phyloP scores from a whole-genome alignment of 2,329 filamentous ascomycete species.

The Pseudovirgaria hyperparasitica region DNA sequence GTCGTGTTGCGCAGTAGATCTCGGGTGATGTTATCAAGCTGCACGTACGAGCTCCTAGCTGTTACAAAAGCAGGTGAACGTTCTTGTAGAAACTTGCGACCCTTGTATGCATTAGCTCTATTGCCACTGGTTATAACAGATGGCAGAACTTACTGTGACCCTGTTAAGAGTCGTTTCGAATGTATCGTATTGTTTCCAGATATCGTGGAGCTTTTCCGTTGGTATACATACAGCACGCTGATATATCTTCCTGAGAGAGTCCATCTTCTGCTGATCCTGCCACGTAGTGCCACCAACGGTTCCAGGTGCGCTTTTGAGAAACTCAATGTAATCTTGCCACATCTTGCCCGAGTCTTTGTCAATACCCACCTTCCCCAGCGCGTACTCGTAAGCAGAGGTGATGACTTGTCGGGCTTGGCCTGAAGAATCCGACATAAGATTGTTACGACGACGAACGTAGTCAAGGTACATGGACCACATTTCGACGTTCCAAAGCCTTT shows the following conservation, averaged over 20 bases:
- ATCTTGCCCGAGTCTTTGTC: conserved; percentile 82
- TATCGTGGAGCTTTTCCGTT: conserved; percentile 63
- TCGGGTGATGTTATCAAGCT: conserved; percentile 77
- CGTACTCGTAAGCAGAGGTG: conserved; percentile 81
- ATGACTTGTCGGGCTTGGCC: conserved; percentile 69
- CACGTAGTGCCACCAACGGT: conserved; percentile 73
- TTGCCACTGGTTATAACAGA: not conserved
- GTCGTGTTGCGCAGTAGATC: conserved; percentile 65
- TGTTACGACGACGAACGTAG: conserved; percentile 85
- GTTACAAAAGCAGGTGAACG: conserved; percentile 92
- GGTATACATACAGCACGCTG: conserved; percentile 82
- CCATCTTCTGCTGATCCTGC: conserved; percentile 99
- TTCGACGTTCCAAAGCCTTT: conserved; percentile 67
- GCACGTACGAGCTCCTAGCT: conserved; percentile 77
- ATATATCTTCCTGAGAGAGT: conserved; percentile 80
- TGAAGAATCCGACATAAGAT: conserved; percentile 65
- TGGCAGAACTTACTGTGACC: conserved; percentile 52
- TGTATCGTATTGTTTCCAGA: conserved; percentile 97
- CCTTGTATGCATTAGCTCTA: conserved; percentile 39
- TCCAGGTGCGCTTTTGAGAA: conserved; percentile 79
- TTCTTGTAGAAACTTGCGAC: conserved; percentile 88
- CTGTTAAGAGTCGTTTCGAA: conserved; percentile 95
- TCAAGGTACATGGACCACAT: conserved; percentile 92
- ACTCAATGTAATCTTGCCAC: conserved; percentile 92
- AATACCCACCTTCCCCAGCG: conserved; percentile 76